Conservation (phyloP, 163 green algal genomes). For the Scenedesmus sp. region DNA sequence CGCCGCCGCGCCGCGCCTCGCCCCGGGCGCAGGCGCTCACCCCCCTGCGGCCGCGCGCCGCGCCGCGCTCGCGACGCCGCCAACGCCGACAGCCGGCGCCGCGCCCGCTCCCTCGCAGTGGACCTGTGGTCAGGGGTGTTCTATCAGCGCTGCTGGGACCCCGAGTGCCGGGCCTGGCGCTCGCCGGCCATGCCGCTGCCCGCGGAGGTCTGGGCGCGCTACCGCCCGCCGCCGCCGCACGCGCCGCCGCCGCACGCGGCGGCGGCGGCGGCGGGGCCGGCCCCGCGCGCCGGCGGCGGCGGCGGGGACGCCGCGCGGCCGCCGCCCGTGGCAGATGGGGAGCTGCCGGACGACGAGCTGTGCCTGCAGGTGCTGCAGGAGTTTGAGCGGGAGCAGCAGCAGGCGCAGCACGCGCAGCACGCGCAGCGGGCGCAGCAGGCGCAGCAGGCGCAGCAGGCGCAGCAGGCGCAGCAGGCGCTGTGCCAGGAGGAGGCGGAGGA, state of each 20-base stretch:
- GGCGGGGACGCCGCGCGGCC: too few species aligned
- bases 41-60: not conserved
- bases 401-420: not conserved
- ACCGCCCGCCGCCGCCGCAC: conserved; percentile 6
- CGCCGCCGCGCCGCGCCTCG: not conserved
- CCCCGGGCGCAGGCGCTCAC: not conserved
- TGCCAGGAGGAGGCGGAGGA: not conserved
- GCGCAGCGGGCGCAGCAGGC: not conserved
- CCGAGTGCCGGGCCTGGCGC: conserved; percentile 67
- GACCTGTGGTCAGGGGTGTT: too few species aligned
- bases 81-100: not conserved
- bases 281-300: too few species aligned
- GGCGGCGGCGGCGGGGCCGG: not conserved
- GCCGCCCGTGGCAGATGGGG: not conserved
- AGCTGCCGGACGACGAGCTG: not conserved
- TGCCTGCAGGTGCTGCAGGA: conserved; percentile 18
- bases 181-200: conserved; percentile 64
- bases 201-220: conserved; percentile 23
- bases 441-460: not conserved
- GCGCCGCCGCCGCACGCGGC: too few species aligned
- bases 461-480: not conserved
- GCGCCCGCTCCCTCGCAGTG: not conserved
- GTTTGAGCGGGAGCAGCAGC: not conserved
- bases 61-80: not conserved
- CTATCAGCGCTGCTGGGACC: conserved; percentile 81